phyloP scores from a whole-genome alignment of 495 filamentous ascomycete genomes.

The Penicillium daleae region DNA sequence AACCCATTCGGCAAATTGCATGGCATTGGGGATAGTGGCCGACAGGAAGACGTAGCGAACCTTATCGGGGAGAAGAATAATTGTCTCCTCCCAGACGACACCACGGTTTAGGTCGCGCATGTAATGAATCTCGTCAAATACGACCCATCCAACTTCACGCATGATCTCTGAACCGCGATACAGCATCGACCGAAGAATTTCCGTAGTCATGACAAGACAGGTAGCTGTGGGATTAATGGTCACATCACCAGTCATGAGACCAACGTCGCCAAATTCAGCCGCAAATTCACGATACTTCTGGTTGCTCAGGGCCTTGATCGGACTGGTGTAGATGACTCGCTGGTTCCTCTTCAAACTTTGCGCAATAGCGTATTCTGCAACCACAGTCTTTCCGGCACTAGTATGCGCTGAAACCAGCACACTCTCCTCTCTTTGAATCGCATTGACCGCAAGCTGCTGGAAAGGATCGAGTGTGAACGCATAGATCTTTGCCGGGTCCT shows the following conservation, averaged over 20 bases:
- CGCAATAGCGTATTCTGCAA: conserved; percentile 97
- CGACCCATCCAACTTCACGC: conserved; percentile 96
- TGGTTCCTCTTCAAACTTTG: conserved; percentile 97
- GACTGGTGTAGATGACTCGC: conserved; percentile 98
- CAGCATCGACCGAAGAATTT: conserved; percentile 98
- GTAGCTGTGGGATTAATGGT: conserved; percentile 98
- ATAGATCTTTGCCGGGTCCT: conserved; percentile 79
- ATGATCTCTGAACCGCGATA: conserved; percentile 98
- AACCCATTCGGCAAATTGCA: conserved; percentile 99
- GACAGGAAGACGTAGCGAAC: conserved; percentile 98
- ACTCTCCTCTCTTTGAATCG: conserved; percentile 93
- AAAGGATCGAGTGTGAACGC: conserved; percentile 95
- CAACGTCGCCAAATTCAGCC: conserved; percentile 94
- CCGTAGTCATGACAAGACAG: conserved; percentile 98
- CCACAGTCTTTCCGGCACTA: conserved; percentile 95
- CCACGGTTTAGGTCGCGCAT: conserved; percentile 81
- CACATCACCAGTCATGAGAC: conserved; percentile 98
- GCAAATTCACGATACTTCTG: conserved; percentile 97
- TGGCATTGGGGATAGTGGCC: conserved; percentile 98
- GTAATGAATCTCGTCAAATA: conserved; percentile 99
- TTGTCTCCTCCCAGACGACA: conserved; percentile 99
- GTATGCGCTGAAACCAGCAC: conserved; percentile 97
- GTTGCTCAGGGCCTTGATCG: conserved; percentile 97
- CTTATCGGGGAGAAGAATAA: conserved; percentile 96
- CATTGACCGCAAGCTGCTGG: conserved; percentile 88